phyloP scores from a whole-genome alignment of 441 rosid species.

The Adansonia madagascariensis region DNA sequence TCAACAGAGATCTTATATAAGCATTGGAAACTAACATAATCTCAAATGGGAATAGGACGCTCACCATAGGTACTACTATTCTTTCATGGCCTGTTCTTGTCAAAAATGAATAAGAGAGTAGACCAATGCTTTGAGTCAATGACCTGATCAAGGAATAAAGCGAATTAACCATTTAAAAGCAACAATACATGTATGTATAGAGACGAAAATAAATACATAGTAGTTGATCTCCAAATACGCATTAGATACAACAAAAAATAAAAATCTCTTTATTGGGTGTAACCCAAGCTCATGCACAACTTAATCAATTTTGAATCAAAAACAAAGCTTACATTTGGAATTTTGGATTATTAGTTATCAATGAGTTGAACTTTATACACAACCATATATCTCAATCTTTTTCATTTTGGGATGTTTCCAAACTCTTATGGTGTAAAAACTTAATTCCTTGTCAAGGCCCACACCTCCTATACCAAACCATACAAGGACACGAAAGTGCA shows the following conservation, averaged over 20 bases:
- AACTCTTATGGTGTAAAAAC: neutral
- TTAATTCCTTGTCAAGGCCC: neutral
- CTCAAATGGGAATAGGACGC: slow-evolving; percentile 34
- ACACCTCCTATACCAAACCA: neutral
- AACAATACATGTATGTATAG: neutral
- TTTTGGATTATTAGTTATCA: neutral
- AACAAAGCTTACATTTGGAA: neutral
- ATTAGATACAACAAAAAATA: neutral
- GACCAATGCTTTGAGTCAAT: slow-evolving; percentile 82
- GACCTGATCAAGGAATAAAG: slow-evolving; percentile 48
- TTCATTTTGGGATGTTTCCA: neutral
- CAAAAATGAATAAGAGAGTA: slow-evolving; percentile 88
- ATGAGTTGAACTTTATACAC: neutral
- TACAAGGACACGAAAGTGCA: neutral
- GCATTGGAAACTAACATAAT: slow-evolving; percentile 22
- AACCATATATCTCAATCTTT: neutral
- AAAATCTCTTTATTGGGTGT: neutral
- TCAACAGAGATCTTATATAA: slow-evolving; percentile 27
- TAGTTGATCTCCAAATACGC: neutral
- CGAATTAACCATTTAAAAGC: neutral
- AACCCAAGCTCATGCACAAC: neutral
- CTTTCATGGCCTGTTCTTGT: slow-evolving; percentile 73
- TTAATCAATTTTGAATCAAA: neutral
- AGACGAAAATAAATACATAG: neutral
- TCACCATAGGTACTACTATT: slow-evolving; percentile 93